Base-by-base conservation (phyloP, 2,329 filamentous ascomycete species). In the Aspergillus thermomutatus region DNA sequence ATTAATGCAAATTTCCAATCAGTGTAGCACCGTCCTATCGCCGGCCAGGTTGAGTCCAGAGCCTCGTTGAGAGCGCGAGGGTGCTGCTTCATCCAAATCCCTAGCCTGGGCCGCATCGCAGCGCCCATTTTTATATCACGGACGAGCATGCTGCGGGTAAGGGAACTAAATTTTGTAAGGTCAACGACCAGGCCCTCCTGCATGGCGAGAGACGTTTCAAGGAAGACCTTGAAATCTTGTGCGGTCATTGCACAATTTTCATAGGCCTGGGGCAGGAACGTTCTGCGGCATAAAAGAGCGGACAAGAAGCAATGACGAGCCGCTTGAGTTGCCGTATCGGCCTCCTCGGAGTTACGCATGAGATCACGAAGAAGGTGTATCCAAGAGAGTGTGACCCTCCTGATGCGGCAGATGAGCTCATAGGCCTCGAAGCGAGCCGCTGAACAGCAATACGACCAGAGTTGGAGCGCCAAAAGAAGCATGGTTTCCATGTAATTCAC, bases 401-500 rank as follows among this genome's bases (percentile, higher is more conserved):
- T 77, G 0, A 78, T 77, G 3, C 57, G 68, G 0, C 66, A 48
- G 0, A 89, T 64, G 0, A 84, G 55, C 0, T 40, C 17, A 8
- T 63, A 54, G 6, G 64, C 62, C 1, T 54, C 47, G 40, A 27
- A 49, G 6, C 55, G 54, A 1, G 49, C 34, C 4, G 58, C 48
- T 56, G 63, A 31, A 69, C 62, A 23, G 49, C 61, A 52, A 64
- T 77, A 1, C 69, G 62, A 65, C 17, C 61, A 64, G 1, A 77
- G 21, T 2, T 82, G 78, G 0, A 84, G 64, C 0, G 75, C 63
- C 0, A 89, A 61, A 0, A 77, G 82, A 4, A 87, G 76, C 1
- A 88, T 53, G 0, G 80, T 75, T 4, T 84, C 80, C 84, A 89
- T 87, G 14, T 78, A 77, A 52, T 82, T 69, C 0, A 72, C 74